A percentile compares a stretch with the other conserved stretches of the same genome.
Conservation (phyloP, 148 eudicot species). For the Chenopodium berlandieri region DNA sequence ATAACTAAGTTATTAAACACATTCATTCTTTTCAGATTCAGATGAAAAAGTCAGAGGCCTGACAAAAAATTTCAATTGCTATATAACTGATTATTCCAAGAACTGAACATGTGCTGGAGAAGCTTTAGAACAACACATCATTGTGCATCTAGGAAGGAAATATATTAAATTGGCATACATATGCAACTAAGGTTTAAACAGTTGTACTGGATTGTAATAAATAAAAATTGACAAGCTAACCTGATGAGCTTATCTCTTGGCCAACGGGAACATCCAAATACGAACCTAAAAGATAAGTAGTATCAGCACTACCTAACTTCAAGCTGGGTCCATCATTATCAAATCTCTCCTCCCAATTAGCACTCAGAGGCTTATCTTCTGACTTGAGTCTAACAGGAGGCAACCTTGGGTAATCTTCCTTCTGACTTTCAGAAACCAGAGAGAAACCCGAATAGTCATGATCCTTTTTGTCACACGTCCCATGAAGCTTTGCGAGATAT, state of each 20-base stretch:
- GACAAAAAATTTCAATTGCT: neutral
- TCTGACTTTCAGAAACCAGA: constrained; percentile 50
- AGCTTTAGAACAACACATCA: neutral
- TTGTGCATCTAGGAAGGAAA: neutral
- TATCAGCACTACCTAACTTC: constrained; percentile 59
- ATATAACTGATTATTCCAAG: neutral
- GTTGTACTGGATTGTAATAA: neutral
- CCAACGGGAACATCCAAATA: constrained; percentile 96
- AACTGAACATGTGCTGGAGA: neutral
- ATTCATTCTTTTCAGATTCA: neutral
- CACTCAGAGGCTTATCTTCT: constrained; percentile 54
- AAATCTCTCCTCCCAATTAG: constrained; percentile 77
- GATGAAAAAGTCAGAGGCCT: neutral
- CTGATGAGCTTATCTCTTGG: constrained; percentile 78
- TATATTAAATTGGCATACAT: neutral
- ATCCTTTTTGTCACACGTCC: constrained; percentile 50
- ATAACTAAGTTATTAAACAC: neutral
- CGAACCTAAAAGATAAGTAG: constrained; percentile 70
- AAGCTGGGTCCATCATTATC: constrained; percentile 64
- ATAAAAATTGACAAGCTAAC: constrained; percentile 34
- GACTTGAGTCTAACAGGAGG: constrained; percentile 93
- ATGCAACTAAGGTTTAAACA: constrained; percentile 3
- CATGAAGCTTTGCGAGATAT: constrained; percentile 64
- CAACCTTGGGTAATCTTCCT: constrained; percentile 85
- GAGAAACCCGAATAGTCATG: constrained; percentile 49